phyloP scores from a whole-genome alignment of 2,329 filamentous ascomycete species.

The Macrophomina pseudophaseolina region DNA sequence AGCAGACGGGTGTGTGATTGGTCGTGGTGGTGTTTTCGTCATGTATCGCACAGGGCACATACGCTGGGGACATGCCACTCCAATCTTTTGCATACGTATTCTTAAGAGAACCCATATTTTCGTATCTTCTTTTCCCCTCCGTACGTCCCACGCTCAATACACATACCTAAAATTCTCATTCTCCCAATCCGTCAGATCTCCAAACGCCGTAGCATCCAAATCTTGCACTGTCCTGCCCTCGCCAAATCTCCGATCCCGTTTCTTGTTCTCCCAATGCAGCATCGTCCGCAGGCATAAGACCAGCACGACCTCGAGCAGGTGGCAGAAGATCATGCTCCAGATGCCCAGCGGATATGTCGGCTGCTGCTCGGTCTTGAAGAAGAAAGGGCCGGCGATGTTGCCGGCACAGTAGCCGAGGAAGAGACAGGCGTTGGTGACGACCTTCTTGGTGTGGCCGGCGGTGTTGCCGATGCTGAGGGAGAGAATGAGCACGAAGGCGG shows the following conservation, averaged over 20 bases:
- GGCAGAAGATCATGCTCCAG: slow-evolving; percentile 62
- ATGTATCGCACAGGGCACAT: too few relatives aligned
- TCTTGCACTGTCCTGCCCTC: slow-evolving; percentile 54
- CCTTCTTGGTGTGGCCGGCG: slow-evolving; percentile 50
- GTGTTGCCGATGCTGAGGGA: slow-evolving; percentile 56
- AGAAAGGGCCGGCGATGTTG: slow-evolving; percentile 67
- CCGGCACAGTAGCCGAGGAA: slow-evolving; percentile 66
- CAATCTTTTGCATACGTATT: too few relatives aligned
- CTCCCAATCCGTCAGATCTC: slow-evolving; percentile 28
- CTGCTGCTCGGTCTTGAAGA: slow-evolving; percentile 62
- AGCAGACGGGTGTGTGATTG: too few relatives aligned
- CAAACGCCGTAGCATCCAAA: slow-evolving; percentile 32
- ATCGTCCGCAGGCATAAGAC: slow-evolving; percentile 54
- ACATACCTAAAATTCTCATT: slow-evolving; percentile 37
- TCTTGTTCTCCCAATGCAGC: slow-evolving; percentile 56
- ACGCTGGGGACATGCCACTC: too few relatives aligned
- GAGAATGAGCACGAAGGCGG: slow-evolving; percentile 58
- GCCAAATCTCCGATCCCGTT: slow-evolving; percentile 55
- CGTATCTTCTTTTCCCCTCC: too few relatives aligned
- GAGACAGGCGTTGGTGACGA: slow-evolving; percentile 66
- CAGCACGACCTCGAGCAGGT: slow-evolving; percentile 57
- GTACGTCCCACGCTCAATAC: slow-evolving; percentile 28
- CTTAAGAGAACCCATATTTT: too few relatives aligned
- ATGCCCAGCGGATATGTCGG: slow-evolving; percentile 58
- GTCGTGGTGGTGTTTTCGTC: too few relatives aligned